A percentile compares a stretch with the other conserved stretches of the same genome.
Conservation (phyloP, 768 basidiomycete species). For the Tephrocybe sp. region DNA sequence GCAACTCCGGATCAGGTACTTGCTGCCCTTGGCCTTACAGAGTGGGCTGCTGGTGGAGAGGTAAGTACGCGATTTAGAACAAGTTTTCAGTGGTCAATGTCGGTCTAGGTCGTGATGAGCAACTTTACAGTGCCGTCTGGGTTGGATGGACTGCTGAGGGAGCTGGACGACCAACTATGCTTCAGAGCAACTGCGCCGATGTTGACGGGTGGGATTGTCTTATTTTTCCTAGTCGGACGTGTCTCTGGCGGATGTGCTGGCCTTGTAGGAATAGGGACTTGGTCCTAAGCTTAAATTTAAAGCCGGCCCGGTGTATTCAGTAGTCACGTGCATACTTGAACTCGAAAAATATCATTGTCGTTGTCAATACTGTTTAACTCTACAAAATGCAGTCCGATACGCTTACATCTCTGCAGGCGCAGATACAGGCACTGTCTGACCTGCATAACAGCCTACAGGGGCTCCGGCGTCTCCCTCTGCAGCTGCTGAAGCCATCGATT, state of each 20-base stretch:
- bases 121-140: neutral
- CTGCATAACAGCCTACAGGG: constrained; percentile 43
- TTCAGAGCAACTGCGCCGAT: constrained; percentile 23
- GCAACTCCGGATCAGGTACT: constrained; percentile 27
- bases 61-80: constrained; percentile 12
- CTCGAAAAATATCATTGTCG: neutral
- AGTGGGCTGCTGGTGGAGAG: constrained; percentile 18
- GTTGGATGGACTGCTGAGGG: neutral
- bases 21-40: constrained; percentile 29
- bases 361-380: neutral
- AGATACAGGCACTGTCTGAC: constrained; percentile 48
- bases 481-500: constrained; percentile 41
- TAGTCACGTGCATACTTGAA: constrained; percentile 9
- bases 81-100: constrained; percentile 10
- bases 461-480: constrained; percentile 45
- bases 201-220: constrained; percentile 25
- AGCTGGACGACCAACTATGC: constrained; percentile 23
- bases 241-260: constrained; percentile 33
- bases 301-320: neutral
- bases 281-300: too few relatives aligned
- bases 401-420: constrained; percentile 30
- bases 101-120: neutral
- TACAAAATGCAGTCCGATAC: constrained; percentile 17
- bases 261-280: constrained; percentile 35
- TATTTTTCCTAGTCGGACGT: constrained; percentile 40